Conservation (phyloP, 257 asterid species). For the Orobanche coerulescens region DNA sequence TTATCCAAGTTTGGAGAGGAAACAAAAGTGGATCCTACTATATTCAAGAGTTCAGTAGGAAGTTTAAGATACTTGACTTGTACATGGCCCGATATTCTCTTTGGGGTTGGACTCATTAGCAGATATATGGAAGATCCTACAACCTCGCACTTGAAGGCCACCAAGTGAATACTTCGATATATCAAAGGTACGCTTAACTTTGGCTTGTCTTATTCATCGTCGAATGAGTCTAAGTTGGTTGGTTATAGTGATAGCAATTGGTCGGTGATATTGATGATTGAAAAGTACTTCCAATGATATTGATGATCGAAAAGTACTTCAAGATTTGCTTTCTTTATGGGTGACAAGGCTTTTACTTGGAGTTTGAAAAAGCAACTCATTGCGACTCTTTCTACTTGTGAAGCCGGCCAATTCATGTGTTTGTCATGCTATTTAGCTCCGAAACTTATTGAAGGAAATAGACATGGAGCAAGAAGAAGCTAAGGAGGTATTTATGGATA, state of each 20-base stretch:
- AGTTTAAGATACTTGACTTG: neutral
- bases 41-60: no score
- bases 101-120: neutral
- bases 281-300: no score
- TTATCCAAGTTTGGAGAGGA: neutral
- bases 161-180: neutral
- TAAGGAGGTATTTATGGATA: neutral
- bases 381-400: neutral
- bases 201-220: neutral
- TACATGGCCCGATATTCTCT: neutral
- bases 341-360: neutral
- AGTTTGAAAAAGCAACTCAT: neutral
- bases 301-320: no score
- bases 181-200: neutral
- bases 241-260: neutral
- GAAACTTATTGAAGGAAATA: neutral
- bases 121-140: neutral
- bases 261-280: neutral
- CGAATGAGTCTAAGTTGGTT: neutral
- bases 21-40: no score
- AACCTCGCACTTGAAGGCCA: neutral
- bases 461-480: neutral
- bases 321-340: no score
- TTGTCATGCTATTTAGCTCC: neutral
- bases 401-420: neutral